These are phyloP conservation scores for Candida germanica DNA, from an alignment of 805 yeast genomes.

Conservation along the genomic window DNA sequence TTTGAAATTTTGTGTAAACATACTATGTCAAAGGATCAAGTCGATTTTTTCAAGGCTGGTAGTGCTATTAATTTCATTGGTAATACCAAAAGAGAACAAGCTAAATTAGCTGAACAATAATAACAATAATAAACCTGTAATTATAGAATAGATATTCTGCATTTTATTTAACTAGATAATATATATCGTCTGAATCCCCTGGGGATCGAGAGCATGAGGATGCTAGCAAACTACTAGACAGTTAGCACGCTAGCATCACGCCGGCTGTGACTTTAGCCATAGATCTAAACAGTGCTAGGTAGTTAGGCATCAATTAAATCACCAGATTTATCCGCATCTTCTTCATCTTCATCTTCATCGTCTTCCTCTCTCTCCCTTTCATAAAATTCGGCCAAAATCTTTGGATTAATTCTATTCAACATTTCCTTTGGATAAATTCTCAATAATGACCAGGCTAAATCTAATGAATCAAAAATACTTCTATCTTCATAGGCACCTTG, in stretches of 20 bases:
- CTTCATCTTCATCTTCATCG: conserved; percentile 47
- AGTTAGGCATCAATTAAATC: conserved; percentile 40
- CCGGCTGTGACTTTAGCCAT: too few species aligned
- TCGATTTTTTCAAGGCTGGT: conserved; percentile 95
- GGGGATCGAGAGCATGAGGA: too few species aligned
- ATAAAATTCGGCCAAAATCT: conserved; percentile 91
- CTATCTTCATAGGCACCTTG: conserved; percentile 98
- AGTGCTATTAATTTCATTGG: conserved; percentile 94
- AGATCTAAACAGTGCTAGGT: too few species aligned
- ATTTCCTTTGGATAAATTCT: conserved; percentile 99
- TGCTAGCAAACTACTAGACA: too few species aligned
- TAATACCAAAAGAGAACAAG: conserved; percentile 26
- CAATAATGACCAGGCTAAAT: conserved; percentile 95
- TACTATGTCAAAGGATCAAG: conserved; percentile 95
- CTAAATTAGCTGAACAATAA: conserved; percentile 2
- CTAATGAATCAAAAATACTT: conserved; percentile 90
- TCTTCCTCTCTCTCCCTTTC: conserved; percentile 78
- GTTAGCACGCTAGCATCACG: too few species aligned
- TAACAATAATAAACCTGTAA: not conserved
- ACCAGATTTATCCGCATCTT: conserved; percentile 12
- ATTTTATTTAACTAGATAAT: conserved; percentile 1
- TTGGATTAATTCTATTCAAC: conserved; percentile 97
- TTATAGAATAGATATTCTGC: conserved; percentile 1
- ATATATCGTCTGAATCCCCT: too few species aligned
- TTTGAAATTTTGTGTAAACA: conserved; percentile 78